Base-by-base conservation (phyloP, 306 rosid genomes). In the Benincasa hispida region DNA sequence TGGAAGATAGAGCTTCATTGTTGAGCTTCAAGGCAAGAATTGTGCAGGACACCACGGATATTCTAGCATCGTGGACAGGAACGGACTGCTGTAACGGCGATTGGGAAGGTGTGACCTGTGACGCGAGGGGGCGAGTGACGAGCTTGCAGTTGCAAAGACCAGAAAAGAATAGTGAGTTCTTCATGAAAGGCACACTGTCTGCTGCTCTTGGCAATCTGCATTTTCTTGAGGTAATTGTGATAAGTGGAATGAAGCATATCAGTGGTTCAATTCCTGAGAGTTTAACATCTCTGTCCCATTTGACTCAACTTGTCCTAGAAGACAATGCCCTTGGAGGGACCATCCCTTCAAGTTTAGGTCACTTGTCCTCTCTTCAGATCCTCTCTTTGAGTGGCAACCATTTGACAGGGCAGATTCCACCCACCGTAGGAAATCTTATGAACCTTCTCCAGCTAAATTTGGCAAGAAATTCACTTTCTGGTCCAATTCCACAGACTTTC, bases 21-120 rank as follows among this genome's bases (percentile, higher is more conserved):
- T 85, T 94, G 50, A 85, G 90, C 80, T 92, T 94, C 78, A 94
- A 92, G 82, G 91, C 86, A 30, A 53, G 81, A 81, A 94, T 94
- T 74, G 27, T 51, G 41, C 47, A 83, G 89, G 99, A 94, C 83
- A 90, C 99, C 6, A 89, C 99, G 2, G 88, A 89, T 0, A 80
- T 84, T 2, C 82, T 94, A 3, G 85, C 97, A 24, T 81, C 99
- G 0, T 94, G 99, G 99, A 82, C 83, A 0, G 81, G 95, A 27
- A 80, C 55, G 66, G 96, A 92, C 19, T 94, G 99, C 92, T 94
- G 99, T 41, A 90, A 79, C 25, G 97, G 93, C 28, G 93, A 96
- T 6, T 94, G 99, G 99, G 97, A 92, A 79, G 99, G 99, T 28
- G 90, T 94, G 70, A 76, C 88, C 68, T 94, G 99, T 81, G 86